Percentiles rank a stretch among this genome's conserved stretches.
These are phyloP conservation scores for Saccharomycopsis sp. DNA, from an alignment of 805 yeast species.

Conservation along the genomic window DNA sequence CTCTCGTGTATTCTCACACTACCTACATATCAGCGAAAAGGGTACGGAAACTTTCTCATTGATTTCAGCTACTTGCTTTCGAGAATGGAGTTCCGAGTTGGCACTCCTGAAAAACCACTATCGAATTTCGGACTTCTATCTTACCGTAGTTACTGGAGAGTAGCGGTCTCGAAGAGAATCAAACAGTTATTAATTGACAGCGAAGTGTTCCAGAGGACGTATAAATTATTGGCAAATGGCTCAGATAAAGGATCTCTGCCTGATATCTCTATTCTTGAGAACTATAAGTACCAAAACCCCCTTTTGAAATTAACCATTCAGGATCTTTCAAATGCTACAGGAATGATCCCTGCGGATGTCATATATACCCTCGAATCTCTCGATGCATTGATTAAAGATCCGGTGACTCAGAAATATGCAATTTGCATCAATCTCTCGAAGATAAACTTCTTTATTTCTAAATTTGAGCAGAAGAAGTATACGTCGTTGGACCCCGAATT, in stretches of 20 bases:
- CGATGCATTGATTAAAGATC: constrained; percentile 48
- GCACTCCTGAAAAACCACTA: constrained; percentile 94
- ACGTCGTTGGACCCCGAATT: constrained; percentile 43
- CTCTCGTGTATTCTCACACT: constrained; percentile 86
- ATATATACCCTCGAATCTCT: constrained; percentile 80
- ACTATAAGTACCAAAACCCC: constrained; percentile 13
- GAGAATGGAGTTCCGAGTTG: constrained; percentile 66
- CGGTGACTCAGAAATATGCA: constrained; percentile 41
- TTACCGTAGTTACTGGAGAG: constrained; percentile 82
- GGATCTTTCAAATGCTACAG: constrained; percentile 61
- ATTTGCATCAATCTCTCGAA: constrained; percentile 42
- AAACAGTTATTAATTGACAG: constrained; percentile 18
- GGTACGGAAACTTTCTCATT: constrained; percentile 83
- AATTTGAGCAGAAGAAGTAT: constrained; percentile 52
- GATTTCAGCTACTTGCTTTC: constrained; percentile 83
- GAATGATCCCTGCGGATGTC: constrained; percentile 83
- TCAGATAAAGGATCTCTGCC: neutral
- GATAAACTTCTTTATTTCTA: constrained; percentile 36
- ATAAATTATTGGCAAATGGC: constrained; percentile 1
- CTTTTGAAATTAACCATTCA: constrained; percentile 43
- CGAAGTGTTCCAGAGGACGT: constrained; percentile 9
- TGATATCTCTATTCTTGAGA: constrained; percentile 14
- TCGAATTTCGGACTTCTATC: constrained; percentile 81
- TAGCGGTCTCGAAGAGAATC: constrained; percentile 50
- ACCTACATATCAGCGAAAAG: constrained; percentile 81